Evolutionary conservation across 2,329 filamentous ascomycete genomes (phyloP), one percentile per base, ranked within the genome.

Genomic region (Diaporthe sp.): DNA sequence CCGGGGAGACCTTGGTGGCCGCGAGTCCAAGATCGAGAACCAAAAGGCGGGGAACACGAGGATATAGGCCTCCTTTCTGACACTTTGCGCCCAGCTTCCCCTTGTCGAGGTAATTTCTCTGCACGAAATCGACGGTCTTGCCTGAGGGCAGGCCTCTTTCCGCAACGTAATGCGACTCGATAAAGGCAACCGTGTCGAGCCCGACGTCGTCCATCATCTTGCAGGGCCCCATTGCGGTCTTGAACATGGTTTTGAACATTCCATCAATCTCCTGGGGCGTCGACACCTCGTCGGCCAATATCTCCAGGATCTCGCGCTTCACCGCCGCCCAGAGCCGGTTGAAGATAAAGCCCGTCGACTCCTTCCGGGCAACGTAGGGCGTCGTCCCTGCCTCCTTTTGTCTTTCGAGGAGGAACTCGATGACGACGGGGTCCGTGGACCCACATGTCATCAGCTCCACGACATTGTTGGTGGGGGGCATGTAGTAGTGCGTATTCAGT

Each of bases 51-150:
- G 76, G 76, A 1, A 63, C 76, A 6, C 81, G 80, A 10, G 85
- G 81, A 57, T 84, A 83, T 3, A 88, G 79, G 1, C 87, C 85
- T 49, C 87, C 86, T 22, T 83, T 82, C 25, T 77, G 68, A 6
- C 81, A 84, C 78, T 89, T 90, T 20, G 76, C 78, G 2, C 89
- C 89, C 1, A 90, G 81, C 49, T 83, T 87, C 8, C 88, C 88
- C 8, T 86, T 76, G 20, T 84, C 80, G 57, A 90, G 80, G 78
- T 87, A 90, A 8, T 82, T 80, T 12, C 84, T 80, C 25, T 84
- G 81, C 3, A 90, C 81, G 76, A 82, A 90, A 73, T 88, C 82
- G 17, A 89, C 82, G 0, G 87, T 86, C 20, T 84, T 82, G 3
- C 80, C 80, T 0, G 81, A 71, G 2, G 83, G 79, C 0, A 90